Percentiles rank a stretch among this genome's conserved stretches.
phyloP scores from a whole-genome alignment of 192 early-diverging fungal species.

The Chytriomyces sp. region DNA sequence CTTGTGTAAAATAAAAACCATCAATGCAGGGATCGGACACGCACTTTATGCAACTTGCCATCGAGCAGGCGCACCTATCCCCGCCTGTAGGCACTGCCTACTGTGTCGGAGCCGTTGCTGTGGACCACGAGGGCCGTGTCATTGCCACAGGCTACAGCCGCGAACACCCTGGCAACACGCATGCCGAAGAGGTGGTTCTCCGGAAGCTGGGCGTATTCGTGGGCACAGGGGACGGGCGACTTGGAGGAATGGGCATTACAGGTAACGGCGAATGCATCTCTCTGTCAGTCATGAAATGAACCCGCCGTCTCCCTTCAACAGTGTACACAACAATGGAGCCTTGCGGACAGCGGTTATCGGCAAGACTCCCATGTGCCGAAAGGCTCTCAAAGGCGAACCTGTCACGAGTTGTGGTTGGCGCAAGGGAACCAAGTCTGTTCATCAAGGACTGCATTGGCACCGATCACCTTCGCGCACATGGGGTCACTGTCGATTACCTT shows the following conservation, averaged over 20 bases:
- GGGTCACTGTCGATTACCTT: not conserved
- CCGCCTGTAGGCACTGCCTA: constrained; percentile 81
- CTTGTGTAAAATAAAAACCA: not conserved
- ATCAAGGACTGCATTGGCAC: not conserved
- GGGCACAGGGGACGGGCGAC: constrained; percentile 40
- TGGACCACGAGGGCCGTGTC: constrained; percentile 44
- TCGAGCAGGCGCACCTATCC: constrained; percentile 81
- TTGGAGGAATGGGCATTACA: constrained; percentile 42
- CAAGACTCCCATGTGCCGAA: constrained; percentile 75
- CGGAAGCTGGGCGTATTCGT: constrained; percentile 63
- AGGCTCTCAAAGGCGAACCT: constrained; percentile 74
- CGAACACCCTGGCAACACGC: constrained; percentile 95
- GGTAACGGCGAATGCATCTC: not conserved
- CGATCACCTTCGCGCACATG: no score
- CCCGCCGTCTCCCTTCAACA: no score
- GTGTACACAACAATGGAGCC: constrained; percentile 99
- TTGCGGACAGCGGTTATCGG: constrained; percentile 76
- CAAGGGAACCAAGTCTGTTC: not conserved
- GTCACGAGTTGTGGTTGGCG: constrained; percentile 74
- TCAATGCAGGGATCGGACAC: constrained; percentile 62
- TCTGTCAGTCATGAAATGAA: no score
- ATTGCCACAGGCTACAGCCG: constrained; percentile 88
- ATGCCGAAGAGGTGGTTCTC: constrained; percentile 91
- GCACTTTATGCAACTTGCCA: constrained; percentile 74
- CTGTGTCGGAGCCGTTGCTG: constrained; percentile 89